Conservation (phyloP, 768 basidiomycete genomes). For the Fistulinella prunicolor region DNA sequence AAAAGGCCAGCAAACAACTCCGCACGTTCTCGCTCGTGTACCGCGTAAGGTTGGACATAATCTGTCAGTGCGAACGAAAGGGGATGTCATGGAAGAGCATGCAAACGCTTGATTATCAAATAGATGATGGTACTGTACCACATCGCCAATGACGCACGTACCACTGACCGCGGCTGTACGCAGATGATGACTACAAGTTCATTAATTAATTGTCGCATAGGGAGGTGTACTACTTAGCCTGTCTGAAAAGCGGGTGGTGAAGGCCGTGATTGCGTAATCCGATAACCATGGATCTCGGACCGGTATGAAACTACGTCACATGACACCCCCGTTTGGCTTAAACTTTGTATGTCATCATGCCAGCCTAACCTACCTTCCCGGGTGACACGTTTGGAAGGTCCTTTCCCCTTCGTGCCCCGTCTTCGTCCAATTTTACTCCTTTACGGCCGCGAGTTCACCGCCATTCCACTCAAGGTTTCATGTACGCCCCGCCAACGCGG, state of each 20-base stretch:
- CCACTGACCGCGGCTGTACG: no score
- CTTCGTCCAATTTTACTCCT: no score
- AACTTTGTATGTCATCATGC: background rate
- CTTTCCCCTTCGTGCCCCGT: background rate
- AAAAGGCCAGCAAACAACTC: no score
- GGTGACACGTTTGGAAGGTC: background rate
- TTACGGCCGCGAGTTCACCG: no score
- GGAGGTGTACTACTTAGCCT: no score
- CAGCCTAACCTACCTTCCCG: background rate
- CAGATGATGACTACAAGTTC: no score
- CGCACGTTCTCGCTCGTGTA: no score
- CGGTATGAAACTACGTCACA: no score
- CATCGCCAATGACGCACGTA: no score
- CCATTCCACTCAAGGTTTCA: background rate
- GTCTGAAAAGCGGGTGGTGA: background rate
- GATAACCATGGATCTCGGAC: background rate
- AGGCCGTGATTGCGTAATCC: background rate
- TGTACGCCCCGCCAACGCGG: background rate
- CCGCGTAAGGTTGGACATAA: background rate
- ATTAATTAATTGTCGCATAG: background rate
- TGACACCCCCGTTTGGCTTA: background rate
- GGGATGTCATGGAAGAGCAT: no score
- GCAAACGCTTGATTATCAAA: background rate
- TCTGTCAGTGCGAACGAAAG: background rate
- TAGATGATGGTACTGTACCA: no score